phyloP scores from a whole-genome alignment of 2,329 filamentous ascomycete species.

The Dothistroma septosporum region DNA sequence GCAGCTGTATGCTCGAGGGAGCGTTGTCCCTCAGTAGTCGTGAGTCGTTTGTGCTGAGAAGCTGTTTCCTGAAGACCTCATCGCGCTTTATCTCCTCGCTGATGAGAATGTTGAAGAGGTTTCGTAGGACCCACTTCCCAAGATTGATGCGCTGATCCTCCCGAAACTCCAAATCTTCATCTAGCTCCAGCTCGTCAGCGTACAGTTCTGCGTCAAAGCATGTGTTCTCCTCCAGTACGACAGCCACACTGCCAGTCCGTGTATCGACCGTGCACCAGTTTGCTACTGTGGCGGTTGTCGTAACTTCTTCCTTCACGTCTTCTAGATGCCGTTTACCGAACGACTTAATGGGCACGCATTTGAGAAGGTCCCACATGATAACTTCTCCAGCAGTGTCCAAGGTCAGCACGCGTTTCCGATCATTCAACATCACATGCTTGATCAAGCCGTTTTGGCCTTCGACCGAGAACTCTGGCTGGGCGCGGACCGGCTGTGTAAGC shows the following conservation, averaged over 20 bases:
- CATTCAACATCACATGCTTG: constrained; percentile 88
- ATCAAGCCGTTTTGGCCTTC: constrained; percentile 94
- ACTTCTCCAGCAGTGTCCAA: constrained; percentile 94
- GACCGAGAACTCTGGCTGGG: constrained; percentile 56
- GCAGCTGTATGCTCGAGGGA: constrained; percentile 59
- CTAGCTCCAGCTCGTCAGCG: constrained; percentile 76
- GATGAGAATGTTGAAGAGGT: constrained; percentile 83
- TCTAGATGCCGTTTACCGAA: constrained; percentile 93
- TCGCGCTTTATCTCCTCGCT: constrained; percentile 87
- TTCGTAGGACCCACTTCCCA: constrained; percentile 91
- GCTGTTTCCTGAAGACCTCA: constrained; percentile 62
- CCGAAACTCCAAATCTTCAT: constrained; percentile 72
- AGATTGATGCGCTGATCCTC: constrained; percentile 97
- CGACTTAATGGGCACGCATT: constrained; percentile 81
- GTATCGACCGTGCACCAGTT: constrained; percentile 97
- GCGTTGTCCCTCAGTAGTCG: constrained; percentile 54
- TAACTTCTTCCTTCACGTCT: constrained; percentile 81
- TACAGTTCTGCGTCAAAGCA: constrained; percentile 98
- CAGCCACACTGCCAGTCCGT: constrained; percentile 83
- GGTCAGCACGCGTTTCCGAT: constrained; percentile 82
- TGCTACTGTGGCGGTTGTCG: constrained; percentile 81
- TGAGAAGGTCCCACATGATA: constrained; percentile 86
- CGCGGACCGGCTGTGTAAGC: constrained; percentile 39
- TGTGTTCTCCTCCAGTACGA: constrained; percentile 87
- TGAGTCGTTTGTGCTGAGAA: constrained; percentile 61